phyloP scores from a whole-genome alignment of 106 monocot species.

The Dendrobium catenatum region DNA sequence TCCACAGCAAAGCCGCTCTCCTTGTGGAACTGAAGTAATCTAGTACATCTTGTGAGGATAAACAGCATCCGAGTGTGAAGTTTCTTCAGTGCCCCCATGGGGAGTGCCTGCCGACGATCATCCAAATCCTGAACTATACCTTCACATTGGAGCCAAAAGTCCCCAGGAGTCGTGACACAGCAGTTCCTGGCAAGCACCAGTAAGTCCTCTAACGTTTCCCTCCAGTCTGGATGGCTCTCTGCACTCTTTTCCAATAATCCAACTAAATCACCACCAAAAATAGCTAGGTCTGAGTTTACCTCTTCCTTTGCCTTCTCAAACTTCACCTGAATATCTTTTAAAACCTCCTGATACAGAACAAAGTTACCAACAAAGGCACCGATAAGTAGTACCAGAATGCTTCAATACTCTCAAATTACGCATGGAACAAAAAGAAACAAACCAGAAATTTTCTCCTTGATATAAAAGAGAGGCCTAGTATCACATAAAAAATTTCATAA shows the following conservation, averaged over 20 bases:
- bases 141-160: conserved; percentile 97
- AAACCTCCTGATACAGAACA: conserved; percentile 51
- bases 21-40: conserved; percentile 90
- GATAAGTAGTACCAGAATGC: conserved; percentile 1
- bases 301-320: conserved; percentile 98
- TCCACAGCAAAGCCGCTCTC: conserved; percentile 81
- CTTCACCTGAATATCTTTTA: conserved; percentile 72
- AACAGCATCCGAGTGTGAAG: conserved; percentile 91
- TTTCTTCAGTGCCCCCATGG: conserved; percentile 87
- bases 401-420: background rate
- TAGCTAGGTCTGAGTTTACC: conserved; percentile 84
- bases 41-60: conserved; percentile 89
- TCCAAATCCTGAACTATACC: conserved; percentile 95
- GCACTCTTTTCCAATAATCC: conserved; percentile 86
- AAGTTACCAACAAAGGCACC: background rate
- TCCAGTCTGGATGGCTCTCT: conserved; percentile 85
- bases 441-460: background rate
- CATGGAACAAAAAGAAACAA: background rate
- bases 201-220: conserved; percentile 82
- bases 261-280: conserved; percentile 82
- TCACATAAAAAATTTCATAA: background rate
- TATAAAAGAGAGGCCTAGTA: background rate
- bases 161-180: conserved; percentile 71
- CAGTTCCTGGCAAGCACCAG: conserved; percentile 76
- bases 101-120: conserved; percentile 78